Evolutionary conservation across 768 basidiomycete species (phyloP), one percentile per base, ranked within the genome.

Genomic region (Fistulinella prunicolor): DNA sequence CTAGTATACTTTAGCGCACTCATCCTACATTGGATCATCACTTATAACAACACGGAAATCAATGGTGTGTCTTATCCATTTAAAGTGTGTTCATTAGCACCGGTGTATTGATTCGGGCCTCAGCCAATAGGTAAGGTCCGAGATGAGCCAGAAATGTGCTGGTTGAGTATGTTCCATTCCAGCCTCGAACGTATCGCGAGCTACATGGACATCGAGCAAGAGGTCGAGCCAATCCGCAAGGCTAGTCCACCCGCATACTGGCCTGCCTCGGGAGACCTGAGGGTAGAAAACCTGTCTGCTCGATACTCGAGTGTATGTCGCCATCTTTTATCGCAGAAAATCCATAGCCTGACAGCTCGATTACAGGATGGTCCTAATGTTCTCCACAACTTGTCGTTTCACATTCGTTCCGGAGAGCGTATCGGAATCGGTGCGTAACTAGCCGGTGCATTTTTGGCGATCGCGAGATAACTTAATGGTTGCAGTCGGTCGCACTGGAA

Each of bases 201-300:
- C 37, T 85, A 81, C 58, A 60, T 83, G n/a, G 58, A 69, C 28
- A 81, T 83, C 24, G 50, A 47, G 19, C 50, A 47, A 46, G 82
- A 83, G 30, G 78, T 81, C 42, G 82, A 85, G 58, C 72, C 73
- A 48, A 63, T n/a, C 47, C 58, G 9, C 75, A 42, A 42, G 28
- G 7, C 38, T 21, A 34, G 77, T 35, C 83, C 83, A 3, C 83
- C 85, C 2, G 83, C 83, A 1, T 74, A 81, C 49, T 86, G 85
- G 84, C 83, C 84, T 0, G 68, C 77, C 9, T 78, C 76, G 14
- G 84, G 84, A 10, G 67, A 74, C 22, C 68, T 86, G 29, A 61
- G 68, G 6, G 76, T 79, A 3, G 76, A 82, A 45, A 75, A 77
- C 16, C 61, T 85, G 3, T 76, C 73, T 10, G 82, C 82, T 19